Evolutionary conservation across 345 rosid genomes (phyloP), one percentile per base, ranked within the genome.

Genomic region (Dovyalis caffra): DNA sequence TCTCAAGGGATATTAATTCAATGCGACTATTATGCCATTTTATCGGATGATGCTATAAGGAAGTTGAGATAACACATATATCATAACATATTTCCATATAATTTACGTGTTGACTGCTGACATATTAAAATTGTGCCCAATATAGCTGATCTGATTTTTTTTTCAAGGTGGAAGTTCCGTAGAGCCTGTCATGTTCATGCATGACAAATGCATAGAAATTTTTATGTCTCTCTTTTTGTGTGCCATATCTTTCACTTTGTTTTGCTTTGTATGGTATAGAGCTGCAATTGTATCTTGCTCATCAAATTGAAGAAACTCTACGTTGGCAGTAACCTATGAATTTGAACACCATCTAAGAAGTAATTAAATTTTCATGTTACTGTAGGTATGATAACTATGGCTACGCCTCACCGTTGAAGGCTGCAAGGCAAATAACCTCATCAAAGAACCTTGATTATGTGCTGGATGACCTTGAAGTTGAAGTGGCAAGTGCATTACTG

Each of bases 401-500:
- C 63, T 78, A 73, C 80, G 72, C 80, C 67, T 77, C 90, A 69
- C 82, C 85, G 16, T 73, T 75, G 80, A 91, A 85, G 60, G 78
- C 73, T 71, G 72, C 79, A 49, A 85, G 85, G 79, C 77, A 65
- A 68, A 79, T 64, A 23, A 75, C 75, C 75, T 74, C 77, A 64
- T 81, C 83, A 66, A 79, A 76, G 64, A 81, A 65, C 35, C 66
- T 51, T 73, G 70, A 72, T 71, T 47, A 28, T 75, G 76, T 70
- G 69, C 64, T 73, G 66, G 75, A 78, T 69, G 89, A 85, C 67
- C 66, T 83, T 69, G 90, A 85, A 79, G 75, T 66, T 76, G 83
- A 87, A 81, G 83, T 79, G 88, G 98, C 90, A 82, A 81, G 88
- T 64, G n/a, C 60, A 72, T 29, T 66, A 26, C 45, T 69, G 70